Evolutionary conservation across 176 grass and related monocot genomes (phyloP).

Genomic region (bread wheat (Triticum aestivum)): IWGSC_CS_RefSeq_v2.1 NC_057805.1:437942109-437942608

Average conservation of each 20-base stretch:
- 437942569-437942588: background rate
- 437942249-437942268: background rate
- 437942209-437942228: conserved; percentile 23
- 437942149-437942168: conserved; percentile 21
- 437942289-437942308: conserved; percentile 74
- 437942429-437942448: conserved; percentile 70
- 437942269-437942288: conserved; percentile 64
- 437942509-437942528: conserved; percentile 67
- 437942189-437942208: background rate
- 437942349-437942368: conserved; percentile 90
- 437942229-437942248: conserved; percentile 65
- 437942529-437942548: conserved; percentile 25
- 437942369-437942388: conserved; percentile 92
- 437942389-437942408: conserved; percentile 74
- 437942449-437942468: conserved; percentile 60
- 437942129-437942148: conserved; percentile 31
- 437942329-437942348: conserved; percentile 78
- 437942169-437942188: conserved; percentile 47
- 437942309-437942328: conserved; percentile 86
- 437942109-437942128: conserved; percentile 9
- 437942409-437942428: conserved; percentile 58
- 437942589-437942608: background rate
- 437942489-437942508: conserved; percentile 56
- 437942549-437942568: conserved; percentile 26
- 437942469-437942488: conserved; percentile 45